Evolutionary conservation across 2,329 filamentous ascomycete species (phyloP), one percentile per base, ranked within the genome.

Genomic region (Neonectria sp.): DNA sequence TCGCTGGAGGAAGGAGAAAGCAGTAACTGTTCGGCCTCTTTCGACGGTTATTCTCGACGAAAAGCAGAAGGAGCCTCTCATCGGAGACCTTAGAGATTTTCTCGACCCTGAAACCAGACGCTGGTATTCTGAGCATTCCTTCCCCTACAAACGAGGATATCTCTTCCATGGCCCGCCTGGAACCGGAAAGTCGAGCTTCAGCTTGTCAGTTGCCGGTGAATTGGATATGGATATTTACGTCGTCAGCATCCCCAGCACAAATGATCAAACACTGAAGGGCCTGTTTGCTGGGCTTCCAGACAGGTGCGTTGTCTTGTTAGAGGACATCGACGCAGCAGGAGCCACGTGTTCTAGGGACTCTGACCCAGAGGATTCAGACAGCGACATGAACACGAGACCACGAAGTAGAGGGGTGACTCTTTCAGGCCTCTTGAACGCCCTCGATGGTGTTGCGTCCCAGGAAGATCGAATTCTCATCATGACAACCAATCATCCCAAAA

Each of bases 231-330:
- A 59, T 37, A 49, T 59, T 27, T 59, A 59, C 6, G 11, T 33
- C n/a, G n/a, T 61, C 9, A 61, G 56, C 8, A 37, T 59, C 13
- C 45, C 31, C 12, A 49, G 43, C 3, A 27, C 76, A 25, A 77
- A 70, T 24, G 76, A 82, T 51, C 60, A 67, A n/a, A 72, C 56
- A 7, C 71, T 83, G 0, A 76, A 78, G 21, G 65, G 60, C 1
- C 66, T 80, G 4, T 79, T 83, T 48, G 61, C 72, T 3, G 65
- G 72, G 13, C 75, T 84, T n/a, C 79, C 78, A 13, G 69, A 71
- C 6, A 76, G 77, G 55, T 83, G 77, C 63, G 68, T 84, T 25
- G 76, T 84, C 13, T 74, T 84, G 3, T 68, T 84, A n/a, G 79
- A 84, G 66, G 81, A 84, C 60, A 80, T 80, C 43, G 78, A 84